Evolutionary conservation across 2,329 filamentous ascomycete genomes (phyloP).

Genomic region (Xylaria sp.): DNA sequence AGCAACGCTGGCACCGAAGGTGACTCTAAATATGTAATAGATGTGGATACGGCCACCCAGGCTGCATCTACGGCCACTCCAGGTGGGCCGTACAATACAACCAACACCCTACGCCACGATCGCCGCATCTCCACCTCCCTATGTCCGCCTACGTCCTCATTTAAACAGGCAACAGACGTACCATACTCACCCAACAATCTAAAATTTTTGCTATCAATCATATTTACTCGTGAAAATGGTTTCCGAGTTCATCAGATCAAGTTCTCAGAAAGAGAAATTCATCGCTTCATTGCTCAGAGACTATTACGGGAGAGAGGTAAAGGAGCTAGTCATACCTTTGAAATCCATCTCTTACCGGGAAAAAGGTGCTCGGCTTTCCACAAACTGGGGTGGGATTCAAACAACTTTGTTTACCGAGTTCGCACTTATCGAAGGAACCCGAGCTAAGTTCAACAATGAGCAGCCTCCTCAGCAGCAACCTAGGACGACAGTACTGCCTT

Average conservation of each 20-base stretch:
- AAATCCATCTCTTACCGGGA: neutral
- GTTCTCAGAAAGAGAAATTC: conserved; percentile 4
- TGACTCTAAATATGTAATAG: too few species aligned
- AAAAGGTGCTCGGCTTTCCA: conserved; percentile 7
- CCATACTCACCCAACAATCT: too few species aligned
- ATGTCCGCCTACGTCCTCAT: too few species aligned
- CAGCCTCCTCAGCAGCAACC: conserved; percentile 3
- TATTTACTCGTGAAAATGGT: conserved; percentile 2
- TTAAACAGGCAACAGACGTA: too few species aligned
- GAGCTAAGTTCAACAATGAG: neutral
- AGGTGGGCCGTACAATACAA: too few species aligned
- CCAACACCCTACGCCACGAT: too few species aligned
- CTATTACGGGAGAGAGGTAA: conserved; percentile 9
- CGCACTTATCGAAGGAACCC: conserved; percentile 3
- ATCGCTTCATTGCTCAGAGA: conserved; percentile 11
- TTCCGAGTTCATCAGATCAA: neutral
- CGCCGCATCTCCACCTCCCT: too few species aligned
- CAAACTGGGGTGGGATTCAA: conserved; percentile 8
- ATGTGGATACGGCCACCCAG: too few species aligned
- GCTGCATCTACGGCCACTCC: too few species aligned
- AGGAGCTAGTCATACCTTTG: neutral
- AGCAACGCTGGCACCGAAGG: too few species aligned
- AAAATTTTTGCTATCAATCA: too few species aligned
- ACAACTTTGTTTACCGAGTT: conserved; percentile 18
- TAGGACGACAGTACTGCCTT: conserved; percentile 10